These are phyloP conservation scores for Alternaria dauci DNA, from an alignment of 2,329 filamentous ascomycete genomes.

Conservation along the genomic window DNA sequence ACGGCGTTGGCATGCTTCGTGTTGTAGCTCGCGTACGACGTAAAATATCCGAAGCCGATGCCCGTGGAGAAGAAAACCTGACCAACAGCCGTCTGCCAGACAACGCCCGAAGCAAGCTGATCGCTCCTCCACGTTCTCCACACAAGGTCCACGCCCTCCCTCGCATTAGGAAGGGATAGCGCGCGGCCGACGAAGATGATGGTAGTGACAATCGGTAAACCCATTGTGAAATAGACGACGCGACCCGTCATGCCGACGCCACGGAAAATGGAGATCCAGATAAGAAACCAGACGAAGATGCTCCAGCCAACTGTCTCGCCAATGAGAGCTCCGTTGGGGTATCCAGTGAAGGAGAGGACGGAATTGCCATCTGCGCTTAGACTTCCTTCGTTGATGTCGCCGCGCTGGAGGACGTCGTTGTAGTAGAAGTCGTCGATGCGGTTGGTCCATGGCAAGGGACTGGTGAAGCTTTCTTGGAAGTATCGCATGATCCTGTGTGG, in stretches of 20 bases:
- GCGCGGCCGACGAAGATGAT: conserved; percentile 65
- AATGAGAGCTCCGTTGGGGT: conserved; percentile 58
- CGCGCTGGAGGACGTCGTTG: conserved; percentile 59
- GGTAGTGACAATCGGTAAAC: conserved; percentile 65
- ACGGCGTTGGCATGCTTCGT: conserved; percentile 65
- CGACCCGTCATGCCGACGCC: conserved; percentile 66
- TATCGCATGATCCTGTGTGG: conserved; percentile 62
- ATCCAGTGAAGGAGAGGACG: conserved; percentile 57
- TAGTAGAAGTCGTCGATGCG: conserved; percentile 63
- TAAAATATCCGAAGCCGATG: conserved; percentile 66
- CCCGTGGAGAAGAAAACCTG: conserved; percentile 69
- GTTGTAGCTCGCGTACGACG: conserved; percentile 67
- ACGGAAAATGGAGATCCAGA: conserved; percentile 68
- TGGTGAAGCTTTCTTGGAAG: conserved; percentile 64
- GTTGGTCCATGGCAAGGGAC: conserved; percentile 63
- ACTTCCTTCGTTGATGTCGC: conserved; percentile 51
- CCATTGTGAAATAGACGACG: conserved; percentile 70
- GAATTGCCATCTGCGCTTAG: conserved; percentile 47
- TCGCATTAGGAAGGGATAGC: conserved; percentile 63
- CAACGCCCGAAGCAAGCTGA: conserved; percentile 59
- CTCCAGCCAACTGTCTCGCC: conserved; percentile 68
- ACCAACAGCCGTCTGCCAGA: conserved; percentile 68
- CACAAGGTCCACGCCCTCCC: conserved; percentile 61
- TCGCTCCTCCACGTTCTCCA: conserved; percentile 60
- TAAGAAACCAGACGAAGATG: conserved; percentile 66